A percentile compares a stretch with the other conserved stretches of the same genome.
phyloP scores from a whole-genome alignment of 1,139 yeast species.

The Fermentozyma sake region DNA sequence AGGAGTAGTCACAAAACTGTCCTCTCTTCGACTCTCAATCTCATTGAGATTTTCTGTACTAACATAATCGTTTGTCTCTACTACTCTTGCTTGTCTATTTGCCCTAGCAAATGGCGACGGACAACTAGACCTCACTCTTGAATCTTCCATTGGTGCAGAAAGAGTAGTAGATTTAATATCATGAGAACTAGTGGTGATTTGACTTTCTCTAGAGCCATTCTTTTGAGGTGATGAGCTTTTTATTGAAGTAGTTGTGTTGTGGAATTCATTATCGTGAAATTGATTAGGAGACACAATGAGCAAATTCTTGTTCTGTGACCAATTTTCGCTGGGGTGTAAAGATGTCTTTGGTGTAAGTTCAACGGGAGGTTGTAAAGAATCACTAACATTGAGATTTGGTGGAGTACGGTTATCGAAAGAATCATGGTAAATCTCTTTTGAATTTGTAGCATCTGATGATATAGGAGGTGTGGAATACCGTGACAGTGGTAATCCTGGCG shows the following conservation, averaged over 20 bases:
- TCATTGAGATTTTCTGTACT: slow-evolving; percentile 16
- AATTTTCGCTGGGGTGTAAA: slow-evolving; percentile 1
- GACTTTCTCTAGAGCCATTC: too few species aligned
- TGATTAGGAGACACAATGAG: slow-evolving; percentile 41
- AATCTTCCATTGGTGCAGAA: slow-evolving; percentile 14
- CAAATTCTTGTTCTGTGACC: slow-evolving; percentile 23
- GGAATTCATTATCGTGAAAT: slow-evolving; percentile 33
- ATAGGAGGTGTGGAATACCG: too few species aligned
- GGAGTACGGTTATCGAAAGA: slow-evolving; percentile 13
- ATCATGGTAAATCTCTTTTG: too few species aligned
- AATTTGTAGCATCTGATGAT: too few species aligned
- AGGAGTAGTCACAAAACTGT: slow-evolving; percentile 14
- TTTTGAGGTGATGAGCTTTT: too few species aligned
- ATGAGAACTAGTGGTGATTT: slow-evolving; percentile 2
- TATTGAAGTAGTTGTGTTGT: slow-evolving; percentile 16
- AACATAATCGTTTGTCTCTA: slow-evolving; percentile 34
- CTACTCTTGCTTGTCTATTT: slow-evolving; percentile 45
- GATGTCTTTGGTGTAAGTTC: slow-evolving; percentile 14
- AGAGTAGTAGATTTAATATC: slow-evolving; percentile 7
- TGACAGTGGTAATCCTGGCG: too few species aligned
- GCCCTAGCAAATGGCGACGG: slow-evolving; percentile 43
- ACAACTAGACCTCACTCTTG: slow-evolving; percentile 21
- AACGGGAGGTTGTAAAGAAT: slow-evolving; percentile 22
- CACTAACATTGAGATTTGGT: slow-evolving; percentile 3
- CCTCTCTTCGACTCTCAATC: slow-evolving; percentile 9